A percentile compares a stretch with the other conserved stretches of the same genome.
phyloP scores from a whole-genome alignment of 768 basidiomycete genomes.

The Sarcomyxa edulis region DNA sequence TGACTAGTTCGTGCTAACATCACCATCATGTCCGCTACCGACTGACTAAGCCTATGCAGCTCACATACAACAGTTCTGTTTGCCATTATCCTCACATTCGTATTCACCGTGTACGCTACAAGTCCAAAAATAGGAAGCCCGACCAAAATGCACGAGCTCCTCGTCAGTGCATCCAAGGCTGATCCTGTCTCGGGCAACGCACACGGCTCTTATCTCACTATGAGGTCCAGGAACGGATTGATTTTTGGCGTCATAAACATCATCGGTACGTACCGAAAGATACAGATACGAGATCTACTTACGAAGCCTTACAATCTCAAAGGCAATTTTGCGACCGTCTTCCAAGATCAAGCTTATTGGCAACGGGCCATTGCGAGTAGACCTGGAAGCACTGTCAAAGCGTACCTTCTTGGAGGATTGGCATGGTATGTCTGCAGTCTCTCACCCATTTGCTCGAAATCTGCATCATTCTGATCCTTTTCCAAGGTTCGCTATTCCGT shows the following conservation, averaged over 20 bases:
- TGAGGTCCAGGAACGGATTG: conserved; percentile 60
- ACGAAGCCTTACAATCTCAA: no score
- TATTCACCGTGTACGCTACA: conserved; percentile 81
- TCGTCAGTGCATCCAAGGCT: conserved; percentile 47
- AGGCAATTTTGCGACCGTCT: conserved; percentile 64
- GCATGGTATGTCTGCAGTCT: conserved; percentile 54
- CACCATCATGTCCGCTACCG: neutral
- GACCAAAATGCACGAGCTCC: conserved; percentile 71
- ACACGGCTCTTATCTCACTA: conserved; percentile 78
- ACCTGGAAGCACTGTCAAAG: conserved; percentile 84
- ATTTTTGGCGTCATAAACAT: conserved; percentile 88
- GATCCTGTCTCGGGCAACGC: conserved; percentile 78
- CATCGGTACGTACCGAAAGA: no score
- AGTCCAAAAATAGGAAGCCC: conserved; percentile 77
- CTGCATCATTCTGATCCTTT: neutral
- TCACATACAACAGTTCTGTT: conserved; percentile 86
- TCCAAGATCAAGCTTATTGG: conserved; percentile 78
- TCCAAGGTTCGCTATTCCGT: conserved; percentile 76
- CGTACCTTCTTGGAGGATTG: conserved; percentile 83
- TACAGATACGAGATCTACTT: conserved; percentile 48
- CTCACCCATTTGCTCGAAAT: neutral
- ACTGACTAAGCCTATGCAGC: conserved; percentile 30
- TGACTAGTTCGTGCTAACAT: conserved; percentile 60
- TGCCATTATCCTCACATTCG: conserved; percentile 70
- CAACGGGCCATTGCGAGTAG: conserved; percentile 86